Evolutionary conservation across 805 yeast species (phyloP).

Genomic region (Pichia thaimueangensis): DNA sequence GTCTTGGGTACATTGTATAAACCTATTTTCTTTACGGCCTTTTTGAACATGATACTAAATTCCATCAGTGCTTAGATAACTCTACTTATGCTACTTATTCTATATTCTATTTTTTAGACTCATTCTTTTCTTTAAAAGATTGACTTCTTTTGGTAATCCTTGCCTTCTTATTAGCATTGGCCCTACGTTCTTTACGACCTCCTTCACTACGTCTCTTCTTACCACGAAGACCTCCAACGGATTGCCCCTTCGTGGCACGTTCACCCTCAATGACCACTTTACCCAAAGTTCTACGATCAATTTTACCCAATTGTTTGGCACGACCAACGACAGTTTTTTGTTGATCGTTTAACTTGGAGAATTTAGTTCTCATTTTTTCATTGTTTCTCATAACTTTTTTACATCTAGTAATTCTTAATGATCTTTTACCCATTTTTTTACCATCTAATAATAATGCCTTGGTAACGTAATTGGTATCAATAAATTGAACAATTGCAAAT

Average conservation of each 20-base stretch:
- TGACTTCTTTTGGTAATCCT: slow-evolving; percentile 47
- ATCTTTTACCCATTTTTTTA: slow-evolving; percentile 51
- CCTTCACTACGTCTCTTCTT: slow-evolving; percentile 59
- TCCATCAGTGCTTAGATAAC: not conserved
- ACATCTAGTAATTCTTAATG: slow-evolving; percentile 72
- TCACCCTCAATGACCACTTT: slow-evolving; percentile 60
- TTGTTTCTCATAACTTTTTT: slow-evolving; percentile 34
- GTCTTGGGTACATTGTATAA: too few relatives aligned
- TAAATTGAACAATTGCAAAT: slow-evolving; percentile 91
- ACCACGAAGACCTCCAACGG: slow-evolving; percentile 53
- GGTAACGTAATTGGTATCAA: slow-evolving; percentile 62
- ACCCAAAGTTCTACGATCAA: slow-evolving; percentile 70
- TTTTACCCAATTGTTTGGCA: slow-evolving; percentile 71
- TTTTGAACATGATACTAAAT: too few relatives aligned
- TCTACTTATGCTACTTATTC: not conserved
- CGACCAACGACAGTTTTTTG: slow-evolving; percentile 78
- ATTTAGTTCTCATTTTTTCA: slow-evolving; percentile 15
- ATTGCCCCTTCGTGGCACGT: slow-evolving; percentile 67
- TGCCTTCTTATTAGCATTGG: slow-evolving; percentile 42
- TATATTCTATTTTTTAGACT: not conserved
- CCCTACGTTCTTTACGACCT: slow-evolving; percentile 47
- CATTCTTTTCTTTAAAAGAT: slow-evolving; percentile 22
- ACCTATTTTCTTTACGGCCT: too few relatives aligned
- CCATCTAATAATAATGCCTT: slow-evolving; percentile 77
- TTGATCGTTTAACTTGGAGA: slow-evolving; percentile 43